Evolutionary conservation across 768 basidiomycete species (phyloP).

Genomic region (Termitomyces sp.): DNA sequence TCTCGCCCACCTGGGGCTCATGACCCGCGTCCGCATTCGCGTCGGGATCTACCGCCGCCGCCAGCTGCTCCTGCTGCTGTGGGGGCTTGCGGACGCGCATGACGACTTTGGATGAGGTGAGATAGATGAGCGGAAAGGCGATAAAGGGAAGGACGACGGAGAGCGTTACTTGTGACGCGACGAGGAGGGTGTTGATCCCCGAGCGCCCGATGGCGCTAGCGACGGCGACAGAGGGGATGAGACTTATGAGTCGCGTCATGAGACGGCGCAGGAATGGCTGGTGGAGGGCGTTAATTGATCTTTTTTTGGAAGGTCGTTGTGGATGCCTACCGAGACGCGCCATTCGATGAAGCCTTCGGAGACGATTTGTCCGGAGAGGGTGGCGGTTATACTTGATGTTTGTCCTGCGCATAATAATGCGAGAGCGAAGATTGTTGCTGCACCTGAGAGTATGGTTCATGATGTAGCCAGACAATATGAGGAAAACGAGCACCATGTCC

Average conservation of each 20-base stretch:
- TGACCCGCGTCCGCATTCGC: not conserved
- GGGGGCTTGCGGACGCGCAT: constrained; percentile 54
- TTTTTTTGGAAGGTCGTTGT: not conserved
- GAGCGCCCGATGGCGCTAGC: constrained; percentile 61
- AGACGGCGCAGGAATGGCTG: constrained; percentile 63
- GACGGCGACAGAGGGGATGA: constrained; percentile 67
- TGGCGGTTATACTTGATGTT: constrained; percentile 74
- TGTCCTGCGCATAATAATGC: constrained; percentile 76
- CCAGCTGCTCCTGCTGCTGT: too few relatives aligned
- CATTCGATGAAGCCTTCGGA: constrained; percentile 79
- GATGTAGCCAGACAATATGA: not conserved
- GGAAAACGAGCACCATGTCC: constrained; percentile 42
- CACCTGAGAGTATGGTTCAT: constrained; percentile 33
- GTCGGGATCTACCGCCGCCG: not conserved
- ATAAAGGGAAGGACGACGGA: constrained; percentile 75
- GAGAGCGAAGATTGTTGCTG: constrained; percentile 71
- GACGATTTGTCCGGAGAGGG: constrained; percentile 76
- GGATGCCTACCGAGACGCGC: constrained; percentile 49
- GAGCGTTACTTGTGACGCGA: constrained; percentile 73
- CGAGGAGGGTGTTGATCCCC: constrained; percentile 67
- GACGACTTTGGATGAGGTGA: constrained; percentile 56
- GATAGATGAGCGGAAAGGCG: constrained; percentile 65
- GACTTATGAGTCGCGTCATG: constrained; percentile 64
- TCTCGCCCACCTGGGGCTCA: not conserved
- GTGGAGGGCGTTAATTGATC: not conserved